Evolutionary conservation across 225 moss, liverwort and hornwort species (phyloP), one percentile per base, ranked within the genome.

Genomic region (Sphagnum contortum): DNA sequence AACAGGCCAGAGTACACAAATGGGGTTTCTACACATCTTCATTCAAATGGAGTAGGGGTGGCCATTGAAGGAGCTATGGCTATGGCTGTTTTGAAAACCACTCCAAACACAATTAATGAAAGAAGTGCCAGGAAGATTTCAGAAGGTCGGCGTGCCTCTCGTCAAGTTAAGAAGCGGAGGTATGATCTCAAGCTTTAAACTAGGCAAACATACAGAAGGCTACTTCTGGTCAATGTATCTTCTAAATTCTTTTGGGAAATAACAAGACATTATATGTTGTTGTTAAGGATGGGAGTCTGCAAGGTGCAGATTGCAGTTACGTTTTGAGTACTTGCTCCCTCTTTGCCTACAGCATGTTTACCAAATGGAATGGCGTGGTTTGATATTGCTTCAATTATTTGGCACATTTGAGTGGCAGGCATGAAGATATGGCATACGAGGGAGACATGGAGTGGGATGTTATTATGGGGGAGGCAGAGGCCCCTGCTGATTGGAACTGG

Each of bases 401-500:
- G 29, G 29, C 29, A 29, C 29, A 29, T 29, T 29, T 29, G 29
- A 29, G 6, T 12, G 11, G 52, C 60, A 84, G 87, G 71, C 83
- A 83, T 73, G 87, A 87, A 75, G 87, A 87, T 66, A 87, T 87
- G 87, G 87, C 87, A 7, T 87, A 87, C 61, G 87, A 87, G 78
- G 87, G 87, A 49, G 87, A 87, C 55, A 77, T 80, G 83, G 87
- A 87, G 72, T 87, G 87, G 87, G 87, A 87, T 63, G 77, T 80
- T 57, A 75, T 87, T 3, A 87, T 87, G 83, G 87, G 74, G 69
- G 70, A 77, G 63, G 75, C 77, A 12, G 83, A 78, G 60, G 52
- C 77, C 10, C 73, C 78, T 12, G 64, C 71, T 14, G 75, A 80
- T 71, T 86, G 86, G 82, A 86, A 75, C 74, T 83, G 77, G 71